phyloP scores from a whole-genome alignment of 1,284 basidiomycete species.

The Moniliophthora roreri region DNA sequence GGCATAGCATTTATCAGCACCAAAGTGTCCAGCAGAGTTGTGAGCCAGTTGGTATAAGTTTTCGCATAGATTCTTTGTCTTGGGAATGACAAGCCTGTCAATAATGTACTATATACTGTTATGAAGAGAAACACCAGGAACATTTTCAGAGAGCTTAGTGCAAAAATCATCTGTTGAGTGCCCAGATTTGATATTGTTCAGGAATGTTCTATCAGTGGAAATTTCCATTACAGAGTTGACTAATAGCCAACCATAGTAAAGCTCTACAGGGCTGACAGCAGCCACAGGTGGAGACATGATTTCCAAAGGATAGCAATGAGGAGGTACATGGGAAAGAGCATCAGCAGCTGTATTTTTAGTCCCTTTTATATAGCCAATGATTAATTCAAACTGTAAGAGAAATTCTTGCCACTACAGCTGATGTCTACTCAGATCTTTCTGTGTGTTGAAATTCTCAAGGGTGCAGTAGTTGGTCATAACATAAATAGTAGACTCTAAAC shows the following conservation, averaged over 20 bases:
- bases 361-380: slow-evolving; percentile 30
- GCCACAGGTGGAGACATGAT: too few species aligned
- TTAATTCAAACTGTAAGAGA: slow-evolving; percentile 33
- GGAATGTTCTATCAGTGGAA: background rate
- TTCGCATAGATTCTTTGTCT: slow-evolving; percentile 14
- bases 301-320: background rate
- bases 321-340: background rate
- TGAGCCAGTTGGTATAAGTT: slow-evolving; percentile 21
- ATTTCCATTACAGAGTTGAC: too few species aligned
- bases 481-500: slow-evolving; percentile 30
- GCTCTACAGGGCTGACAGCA: too few species aligned
- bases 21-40: slow-evolving; percentile 23
- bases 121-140: background rate
- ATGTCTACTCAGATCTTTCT: slow-evolving; percentile 30
- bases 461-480: slow-evolving; percentile 40
- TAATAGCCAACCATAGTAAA: too few species aligned
- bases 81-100: slow-evolving; percentile 25
- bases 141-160: background rate
- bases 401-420: slow-evolving; percentile 38
- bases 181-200: slow-evolving; percentile 21
- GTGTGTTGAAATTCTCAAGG: slow-evolving; percentile 32
- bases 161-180: background rate
- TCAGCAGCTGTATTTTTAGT: slow-evolving; percentile 7
- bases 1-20: slow-evolving; percentile 21
- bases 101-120: slow-evolving; percentile 12